Conservation (phyloP, 1,284 basidiomycete genomes). For the Moesziomyces parantarcticus region DNA sequence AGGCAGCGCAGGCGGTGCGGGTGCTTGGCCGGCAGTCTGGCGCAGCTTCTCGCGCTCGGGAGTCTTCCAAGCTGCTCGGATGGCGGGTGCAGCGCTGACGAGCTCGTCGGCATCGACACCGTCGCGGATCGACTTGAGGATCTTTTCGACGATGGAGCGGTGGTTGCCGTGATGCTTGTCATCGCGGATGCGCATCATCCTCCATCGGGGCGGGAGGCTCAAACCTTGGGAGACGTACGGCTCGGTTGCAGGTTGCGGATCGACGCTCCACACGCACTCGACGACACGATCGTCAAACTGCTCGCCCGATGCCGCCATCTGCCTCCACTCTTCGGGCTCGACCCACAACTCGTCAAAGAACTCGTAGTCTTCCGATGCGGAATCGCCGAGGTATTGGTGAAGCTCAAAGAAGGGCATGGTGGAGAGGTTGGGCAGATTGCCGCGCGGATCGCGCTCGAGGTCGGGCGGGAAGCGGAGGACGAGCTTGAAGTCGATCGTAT, state of each 20-base stretch:
- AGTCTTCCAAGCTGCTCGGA: conserved; percentile 60
- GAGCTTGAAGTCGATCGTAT: conserved; percentile 97
- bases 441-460: conserved; percentile 55
- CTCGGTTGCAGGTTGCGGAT: conserved; percentile 68
- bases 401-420: conserved; percentile 89
- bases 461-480: conserved; percentile 87
- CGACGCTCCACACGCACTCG: conserved; percentile 84
- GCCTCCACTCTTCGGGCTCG: conserved; percentile 91
- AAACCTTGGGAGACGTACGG: conserved; percentile 25
- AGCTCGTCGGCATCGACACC: conserved; percentile 62
- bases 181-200: conserved; percentile 62
- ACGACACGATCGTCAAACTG: conserved; percentile 93
- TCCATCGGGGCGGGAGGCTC: conserved; percentile 56
- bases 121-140: conserved; percentile 61
- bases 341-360: conserved; percentile 88
- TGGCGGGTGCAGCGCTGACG: conserved; percentile 46
- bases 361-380: conserved; percentile 73
- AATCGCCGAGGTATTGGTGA: conserved; percentile 74
- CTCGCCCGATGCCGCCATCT: conserved; percentile 84
- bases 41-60: conserved; percentile 39
- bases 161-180: conserved; percentile 66
- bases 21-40: conserved; percentile 25
- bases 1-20: conserved; percentile 4
- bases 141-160: conserved; percentile 57
- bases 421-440: conserved; percentile 76